Evolutionary conservation across 768 basidiomycete genomes (phyloP), one percentile per base, ranked within the genome.

Genomic region (Boletellus sp.): DNA sequence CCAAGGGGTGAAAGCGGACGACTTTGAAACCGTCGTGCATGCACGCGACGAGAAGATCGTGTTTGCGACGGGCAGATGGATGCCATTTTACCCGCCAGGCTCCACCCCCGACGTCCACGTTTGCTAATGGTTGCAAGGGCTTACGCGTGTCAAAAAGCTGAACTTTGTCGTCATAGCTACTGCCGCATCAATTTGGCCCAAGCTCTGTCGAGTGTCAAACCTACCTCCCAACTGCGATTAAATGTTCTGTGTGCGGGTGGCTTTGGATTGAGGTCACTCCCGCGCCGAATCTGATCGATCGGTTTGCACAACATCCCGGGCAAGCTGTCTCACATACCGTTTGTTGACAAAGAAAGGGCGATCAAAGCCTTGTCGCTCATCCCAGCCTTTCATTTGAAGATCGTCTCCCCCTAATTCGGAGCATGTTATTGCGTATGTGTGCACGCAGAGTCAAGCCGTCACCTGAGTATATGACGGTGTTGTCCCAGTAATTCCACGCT

Each of bases 1-100:
- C 45, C 33, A 31, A 46, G 33, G 59, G 56, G 23, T 49, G 47
- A 36, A 64, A 63, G 47, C 48, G 68, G 50, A 90, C 66, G 6
- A 95, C 75, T 63, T 96, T 96, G 78, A 92, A 94, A 10, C 95
- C 94, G 54, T 93, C 93, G 63, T 95, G 94, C 96, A 98, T 99
- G 62, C 90, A 93, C 0, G 94, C 96, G n/a, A 93, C 83, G 17
- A 97, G 78, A 2, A 98, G 75, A 60, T 94, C 89, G 33, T 78
- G 60, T 54, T 76, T 78, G 39, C 93, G 78, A n/a, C 62, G 57
- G 2, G 75, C 55, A 5, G 78, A 79, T 7, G 94, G 93, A 68
- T 98, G 93, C 92, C 94, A 99, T 67, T 95, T 94, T 50, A 92
- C 84, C 16, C 96, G 80, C 96, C 96, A 99, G 11, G 83, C 89